These are phyloP conservation scores for Pneumocystis sp. DNA, from an alignment of 1,139 yeast genomes.

Conservation along the genomic window DNA sequence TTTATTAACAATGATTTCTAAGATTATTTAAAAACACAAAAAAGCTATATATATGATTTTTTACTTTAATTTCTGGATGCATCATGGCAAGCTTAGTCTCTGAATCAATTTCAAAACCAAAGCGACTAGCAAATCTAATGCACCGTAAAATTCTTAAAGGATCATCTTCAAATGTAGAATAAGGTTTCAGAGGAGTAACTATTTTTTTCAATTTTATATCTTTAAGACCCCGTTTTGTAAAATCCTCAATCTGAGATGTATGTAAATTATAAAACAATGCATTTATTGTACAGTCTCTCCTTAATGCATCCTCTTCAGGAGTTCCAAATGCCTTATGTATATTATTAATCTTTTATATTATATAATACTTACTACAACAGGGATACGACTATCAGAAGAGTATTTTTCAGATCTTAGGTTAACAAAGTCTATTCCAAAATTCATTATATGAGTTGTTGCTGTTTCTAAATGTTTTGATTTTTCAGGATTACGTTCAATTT, in stretches of 20 bases:
- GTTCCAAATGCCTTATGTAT: slow-evolving; percentile 49
- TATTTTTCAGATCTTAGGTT: slow-evolving; percentile 79
- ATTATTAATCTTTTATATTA: neutral
- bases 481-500: slow-evolving; percentile 82
- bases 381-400: slow-evolving; percentile 68
- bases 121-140: slow-evolving; percentile 71
- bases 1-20: slow-evolving; percentile 43
- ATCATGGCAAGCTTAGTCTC: slow-evolving; percentile 55
- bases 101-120: slow-evolving; percentile 48
- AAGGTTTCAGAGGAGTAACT: slow-evolving; percentile 76
- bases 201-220: slow-evolving; percentile 59
- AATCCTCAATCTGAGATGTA: slow-evolving; percentile 59
- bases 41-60: neutral
- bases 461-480: slow-evolving; percentile 93
- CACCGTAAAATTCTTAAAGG: slow-evolving; percentile 78
- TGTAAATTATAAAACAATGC: slow-evolving; percentile 77
- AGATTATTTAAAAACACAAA: neutral
- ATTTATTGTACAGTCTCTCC: slow-evolving; percentile 86
- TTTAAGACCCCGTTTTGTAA: slow-evolving; percentile 55
- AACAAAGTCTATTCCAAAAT: slow-evolving; percentile 78
- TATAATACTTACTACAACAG: slow-evolving; percentile 26
- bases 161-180: slow-evolving; percentile 77
- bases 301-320: slow-evolving; percentile 74
- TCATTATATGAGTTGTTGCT: slow-evolving; percentile 76
- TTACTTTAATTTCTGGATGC: slow-evolving; percentile 35